Percentiles rank a stretch among this genome's conserved stretches.
Conservation (phyloP, 208 protist genomes). For the Herpetomonas samuelpessoai region DNA sequence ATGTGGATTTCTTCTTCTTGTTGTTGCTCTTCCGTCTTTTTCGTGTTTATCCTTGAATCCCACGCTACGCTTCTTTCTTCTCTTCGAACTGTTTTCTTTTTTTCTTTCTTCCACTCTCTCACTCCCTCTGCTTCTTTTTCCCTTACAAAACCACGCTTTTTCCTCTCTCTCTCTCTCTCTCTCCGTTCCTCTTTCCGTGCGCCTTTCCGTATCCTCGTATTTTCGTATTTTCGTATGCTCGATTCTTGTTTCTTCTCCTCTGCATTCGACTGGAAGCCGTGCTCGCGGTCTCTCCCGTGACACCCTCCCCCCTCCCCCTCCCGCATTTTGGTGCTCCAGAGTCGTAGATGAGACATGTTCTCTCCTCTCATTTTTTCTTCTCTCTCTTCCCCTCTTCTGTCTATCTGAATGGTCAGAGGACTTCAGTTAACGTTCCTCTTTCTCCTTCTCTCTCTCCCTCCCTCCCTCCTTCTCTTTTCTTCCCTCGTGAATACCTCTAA, state of each 20-base stretch:
- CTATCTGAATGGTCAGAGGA: no score
- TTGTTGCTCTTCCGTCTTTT: slow-evolving; percentile 2
- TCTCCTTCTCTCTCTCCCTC: neutral
- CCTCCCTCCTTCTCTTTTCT: slow-evolving; percentile 1
- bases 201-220: slow-evolving; percentile 1
- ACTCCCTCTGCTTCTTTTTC: neutral
- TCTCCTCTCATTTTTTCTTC: neutral
- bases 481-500: no score
- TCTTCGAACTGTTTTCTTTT: neutral
- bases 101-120: neutral
- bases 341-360: neutral
- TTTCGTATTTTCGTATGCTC: slow-evolving; percentile 13
- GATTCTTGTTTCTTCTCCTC: slow-evolving; percentile 3
- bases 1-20: neutral
- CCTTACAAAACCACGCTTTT: neutral
- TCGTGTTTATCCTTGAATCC: slow-evolving; percentile 5
- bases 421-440: neutral
- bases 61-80: slow-evolving; percentile 2
- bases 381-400: neutral
- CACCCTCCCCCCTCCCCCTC: neutral
- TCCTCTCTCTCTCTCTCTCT: slow-evolving; percentile 10
- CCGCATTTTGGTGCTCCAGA: neutral
- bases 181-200: neutral
- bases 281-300: slow-evolving; percentile 1
- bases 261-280: neutral